Evolutionary conservation across 176 grass and related monocot genomes (phyloP).

Genomic region (Puya raimondii): DNA sequence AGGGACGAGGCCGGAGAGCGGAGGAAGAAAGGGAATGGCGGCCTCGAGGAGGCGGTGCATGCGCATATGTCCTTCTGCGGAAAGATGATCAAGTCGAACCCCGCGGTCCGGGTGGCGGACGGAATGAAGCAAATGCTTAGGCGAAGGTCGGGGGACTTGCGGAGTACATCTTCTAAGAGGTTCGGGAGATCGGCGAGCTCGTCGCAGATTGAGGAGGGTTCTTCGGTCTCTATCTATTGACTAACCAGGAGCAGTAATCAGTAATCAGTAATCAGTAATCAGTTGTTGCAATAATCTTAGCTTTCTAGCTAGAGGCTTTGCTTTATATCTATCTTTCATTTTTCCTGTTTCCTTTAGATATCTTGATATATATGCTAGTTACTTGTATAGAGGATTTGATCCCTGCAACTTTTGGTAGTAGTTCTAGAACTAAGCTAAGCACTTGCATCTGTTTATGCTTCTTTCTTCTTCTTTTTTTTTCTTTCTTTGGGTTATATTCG

Average conservation of each 20-base stretch:
- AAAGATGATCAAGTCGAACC: slow-evolving; percentile 51
- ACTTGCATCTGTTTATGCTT: too few relatives aligned
- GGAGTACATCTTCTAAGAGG: slow-evolving; percentile 3
- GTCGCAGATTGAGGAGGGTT: slow-evolving; percentile 5
- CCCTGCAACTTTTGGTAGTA: too few relatives aligned
- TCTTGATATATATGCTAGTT: too few relatives aligned
- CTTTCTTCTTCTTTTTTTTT: too few relatives aligned
- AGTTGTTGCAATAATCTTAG: too few relatives aligned
- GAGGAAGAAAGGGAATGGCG: slow-evolving; percentile 18
- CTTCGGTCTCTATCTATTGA: neutral
- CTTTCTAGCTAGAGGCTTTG: too few relatives aligned
- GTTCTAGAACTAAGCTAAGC: too few relatives aligned
- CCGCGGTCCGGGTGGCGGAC: slow-evolving; percentile 58
- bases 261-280: neutral
- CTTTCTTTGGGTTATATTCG: too few relatives aligned
- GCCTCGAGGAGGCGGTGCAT: slow-evolving; percentile 44
- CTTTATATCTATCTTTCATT: too few relatives aligned
- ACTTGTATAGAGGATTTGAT: too few relatives aligned
- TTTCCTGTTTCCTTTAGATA: too few relatives aligned
- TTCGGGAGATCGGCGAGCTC: neutral
- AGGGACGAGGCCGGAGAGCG: slow-evolving; percentile 48
- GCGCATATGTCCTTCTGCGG: slow-evolving; percentile 65
- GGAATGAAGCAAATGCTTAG: slow-evolving; percentile 73
- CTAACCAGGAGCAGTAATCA: neutral
- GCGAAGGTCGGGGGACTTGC: slow-evolving; percentile 35